phyloP scores from a whole-genome alignment of 2,329 filamentous ascomycete species.

The Thermoascus crustaceus region DNA sequence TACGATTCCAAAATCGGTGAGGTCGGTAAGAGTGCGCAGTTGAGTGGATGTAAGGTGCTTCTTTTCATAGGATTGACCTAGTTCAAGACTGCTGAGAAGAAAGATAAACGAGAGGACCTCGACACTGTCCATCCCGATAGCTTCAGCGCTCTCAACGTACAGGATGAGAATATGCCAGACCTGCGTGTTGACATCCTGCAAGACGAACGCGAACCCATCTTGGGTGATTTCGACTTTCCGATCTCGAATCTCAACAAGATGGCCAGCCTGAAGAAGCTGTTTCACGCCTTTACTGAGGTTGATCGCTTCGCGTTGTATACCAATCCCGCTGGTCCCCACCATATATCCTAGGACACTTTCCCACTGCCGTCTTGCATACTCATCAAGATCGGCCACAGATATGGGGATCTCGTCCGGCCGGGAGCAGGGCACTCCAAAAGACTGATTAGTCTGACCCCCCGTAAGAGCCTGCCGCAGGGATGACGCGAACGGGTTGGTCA shows the following conservation, averaged over 20 bases:
- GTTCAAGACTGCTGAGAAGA: constrained; percentile 83
- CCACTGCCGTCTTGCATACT: constrained; percentile 82
- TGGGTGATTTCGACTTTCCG: constrained; percentile 69
- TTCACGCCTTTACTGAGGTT: constrained; percentile 70
- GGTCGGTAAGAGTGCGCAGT: constrained; percentile 77
- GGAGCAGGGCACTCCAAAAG: constrained; percentile 79
- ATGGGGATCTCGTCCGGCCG: constrained; percentile 56
- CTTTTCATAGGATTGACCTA: constrained; percentile 85
- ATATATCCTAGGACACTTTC: constrained; percentile 95
- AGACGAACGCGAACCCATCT: constrained; percentile 84
- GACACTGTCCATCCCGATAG: constrained; percentile 71
- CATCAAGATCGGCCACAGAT: constrained; percentile 66
- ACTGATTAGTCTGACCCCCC: constrained; percentile 74
- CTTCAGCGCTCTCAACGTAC: constrained; percentile 78
- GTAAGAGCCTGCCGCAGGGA: constrained; percentile 82
- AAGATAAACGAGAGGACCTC: constrained; percentile 96
- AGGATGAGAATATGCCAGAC: constrained; percentile 93
- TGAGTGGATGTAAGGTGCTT: constrained; percentile 73
- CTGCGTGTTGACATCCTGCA: constrained; percentile 93
- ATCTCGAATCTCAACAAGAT: constrained; percentile 60
- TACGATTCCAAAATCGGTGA: constrained; percentile 87
- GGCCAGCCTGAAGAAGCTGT: constrained; percentile 69
- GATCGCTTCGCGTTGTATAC: constrained; percentile 40
- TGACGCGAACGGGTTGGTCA: constrained; percentile 73
- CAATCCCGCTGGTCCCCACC: constrained; percentile 51